phyloP scores from a whole-genome alignment of 495 filamentous ascomycete genomes.

The Mycothermus thermophilus region DNA sequence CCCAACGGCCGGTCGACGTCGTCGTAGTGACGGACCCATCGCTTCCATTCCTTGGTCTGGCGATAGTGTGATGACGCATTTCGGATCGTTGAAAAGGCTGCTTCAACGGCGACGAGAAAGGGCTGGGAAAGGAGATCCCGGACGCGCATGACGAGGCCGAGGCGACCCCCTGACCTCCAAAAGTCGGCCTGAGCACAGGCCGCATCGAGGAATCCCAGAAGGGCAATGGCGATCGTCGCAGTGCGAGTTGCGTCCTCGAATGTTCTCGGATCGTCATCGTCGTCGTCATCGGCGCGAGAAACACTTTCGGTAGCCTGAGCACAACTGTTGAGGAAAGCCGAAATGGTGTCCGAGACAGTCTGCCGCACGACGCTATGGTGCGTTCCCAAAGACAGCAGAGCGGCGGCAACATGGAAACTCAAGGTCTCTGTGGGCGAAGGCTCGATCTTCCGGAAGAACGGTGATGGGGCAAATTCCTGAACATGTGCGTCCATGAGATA shows the following conservation, averaged over 20 bases:
- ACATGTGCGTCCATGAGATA: slow-evolving; percentile 73
- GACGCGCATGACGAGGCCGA: slow-evolving; percentile 53
- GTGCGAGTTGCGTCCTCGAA: slow-evolving; percentile 51
- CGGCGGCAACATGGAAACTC: slow-evolving; percentile 60
- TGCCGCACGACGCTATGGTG: slow-evolving; percentile 52
- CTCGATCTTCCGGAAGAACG: slow-evolving; percentile 65
- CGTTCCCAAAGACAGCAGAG: slow-evolving; percentile 62
- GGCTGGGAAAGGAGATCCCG: slow-evolving; percentile 62
- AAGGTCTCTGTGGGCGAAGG: slow-evolving; percentile 85
- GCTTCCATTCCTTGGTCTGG: slow-evolving; percentile 59
- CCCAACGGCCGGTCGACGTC: slow-evolving; percentile 65
- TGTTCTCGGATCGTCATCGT: slow-evolving; percentile 38
- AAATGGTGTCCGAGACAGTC: slow-evolving; percentile 44
- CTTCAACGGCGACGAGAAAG: slow-evolving; percentile 73
- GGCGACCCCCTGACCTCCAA: slow-evolving; percentile 58
- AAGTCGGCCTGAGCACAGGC: slow-evolving; percentile 60
- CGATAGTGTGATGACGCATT: slow-evolving; percentile 39
- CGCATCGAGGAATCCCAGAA: slow-evolving; percentile 79
- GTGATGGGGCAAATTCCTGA: slow-evolving; percentile 64
- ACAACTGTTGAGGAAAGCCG: slow-evolving; percentile 55
- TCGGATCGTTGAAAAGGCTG: slow-evolving; percentile 74
- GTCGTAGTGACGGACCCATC: slow-evolving; percentile 69
- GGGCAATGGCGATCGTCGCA: slow-evolving; percentile 60
- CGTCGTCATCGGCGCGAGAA: slow-evolving; percentile 33
- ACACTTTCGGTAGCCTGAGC: slow-evolving; percentile 32